Evolutionary conservation across 2,329 filamentous ascomycete genomes (phyloP).

Genomic region (Penicillium capsulatum): DNA sequence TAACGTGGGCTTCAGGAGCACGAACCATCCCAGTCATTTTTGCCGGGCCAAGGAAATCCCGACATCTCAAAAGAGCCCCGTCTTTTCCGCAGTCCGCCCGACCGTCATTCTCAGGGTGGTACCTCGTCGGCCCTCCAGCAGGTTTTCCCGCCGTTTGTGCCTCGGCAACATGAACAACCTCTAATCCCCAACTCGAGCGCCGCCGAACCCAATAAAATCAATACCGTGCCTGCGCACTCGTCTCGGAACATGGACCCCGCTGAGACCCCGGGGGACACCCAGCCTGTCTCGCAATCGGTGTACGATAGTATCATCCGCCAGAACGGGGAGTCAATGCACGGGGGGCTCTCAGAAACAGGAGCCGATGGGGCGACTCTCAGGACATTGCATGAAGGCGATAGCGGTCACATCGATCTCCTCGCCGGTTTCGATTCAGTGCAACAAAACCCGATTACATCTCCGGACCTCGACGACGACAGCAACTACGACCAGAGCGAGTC

Average conservation of each 20-base stretch:
- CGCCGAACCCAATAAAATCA: conserved; percentile 17
- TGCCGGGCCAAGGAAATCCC: conserved; percentile 10
- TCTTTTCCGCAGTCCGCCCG: neutral
- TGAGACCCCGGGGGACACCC: conserved; percentile 41
- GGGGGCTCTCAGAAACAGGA: conserved; percentile 20
- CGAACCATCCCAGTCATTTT: conserved; percentile 25
- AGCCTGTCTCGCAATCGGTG: conserved; percentile 44
- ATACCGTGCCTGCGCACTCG: conserved; percentile 17
- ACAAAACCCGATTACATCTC: conserved; percentile 27
- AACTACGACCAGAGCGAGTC: conserved; percentile 33
- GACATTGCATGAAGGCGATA: conserved; percentile 41
- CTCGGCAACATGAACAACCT: conserved; percentile 20
- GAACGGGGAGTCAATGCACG: conserved; percentile 31
- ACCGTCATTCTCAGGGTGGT: conserved; percentile 9
- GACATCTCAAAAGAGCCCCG: conserved; percentile 4
- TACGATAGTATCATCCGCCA: conserved; percentile 40
- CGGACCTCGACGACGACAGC: conserved; percentile 50
- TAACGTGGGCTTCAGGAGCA: conserved; percentile 29
- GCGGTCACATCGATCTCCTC: conserved; percentile 43
- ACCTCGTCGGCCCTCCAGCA: conserved; percentile 4
- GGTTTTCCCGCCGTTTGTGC: conserved; percentile 1
- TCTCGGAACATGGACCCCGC: conserved; percentile 35
- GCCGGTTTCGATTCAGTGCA: conserved; percentile 34
- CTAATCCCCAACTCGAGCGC: conserved; percentile 10
- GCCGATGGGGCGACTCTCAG: conserved; percentile 34